Base-by-base conservation (phyloP, 371 early-diverging fungal genomes). In the Funneliformis caledonium region DNA sequence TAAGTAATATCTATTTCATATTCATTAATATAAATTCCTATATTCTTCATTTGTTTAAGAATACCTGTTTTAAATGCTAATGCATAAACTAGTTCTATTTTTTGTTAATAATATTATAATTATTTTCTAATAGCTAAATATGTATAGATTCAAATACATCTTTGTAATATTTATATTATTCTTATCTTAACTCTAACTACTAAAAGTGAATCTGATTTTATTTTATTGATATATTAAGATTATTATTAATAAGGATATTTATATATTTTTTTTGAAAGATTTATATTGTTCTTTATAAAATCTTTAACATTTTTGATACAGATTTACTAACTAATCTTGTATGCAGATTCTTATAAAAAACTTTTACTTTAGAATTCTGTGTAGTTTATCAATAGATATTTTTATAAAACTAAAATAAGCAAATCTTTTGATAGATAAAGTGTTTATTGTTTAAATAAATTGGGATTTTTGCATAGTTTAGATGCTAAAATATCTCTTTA, bases 171-270 rank as follows among this genome's bases (percentile, higher is more conserved):
- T 26, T 26, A 26, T 26, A 26, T 26, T 26, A 14, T 37, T 56
- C 42, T 76, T 31, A 11, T 47, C 43, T 62, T 31, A 76, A 61
- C 64, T 76, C 1, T 43, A 62, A 56, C 76, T 42, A 76, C 76
- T 42, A 76, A 61, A 42, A 76, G 42, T 76, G 61, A 5, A 76
- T 76, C n/a, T 76, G 76, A 6, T 76, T 76, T 59, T 76, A 43
- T 45, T 62, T 3, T 42, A 76, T 62, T 62, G 26, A 60, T 76
- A 62, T 7, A 33, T 76, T 22, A n/a, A 62, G 37, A 47, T 12
- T 22, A 8, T 76, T 61, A 61, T 52, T 31, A 61, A 76, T 22
- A 76, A 76, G 22, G 22, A 56, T 22, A 19, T n/a, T 1, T 42
- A 76, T 76, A 76, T 61, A 76, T 76, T 45, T 76, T 42, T 42